Conservation (phyloP, 768 basidiomycete species). For the Nevesoporus exiguus region DNA sequence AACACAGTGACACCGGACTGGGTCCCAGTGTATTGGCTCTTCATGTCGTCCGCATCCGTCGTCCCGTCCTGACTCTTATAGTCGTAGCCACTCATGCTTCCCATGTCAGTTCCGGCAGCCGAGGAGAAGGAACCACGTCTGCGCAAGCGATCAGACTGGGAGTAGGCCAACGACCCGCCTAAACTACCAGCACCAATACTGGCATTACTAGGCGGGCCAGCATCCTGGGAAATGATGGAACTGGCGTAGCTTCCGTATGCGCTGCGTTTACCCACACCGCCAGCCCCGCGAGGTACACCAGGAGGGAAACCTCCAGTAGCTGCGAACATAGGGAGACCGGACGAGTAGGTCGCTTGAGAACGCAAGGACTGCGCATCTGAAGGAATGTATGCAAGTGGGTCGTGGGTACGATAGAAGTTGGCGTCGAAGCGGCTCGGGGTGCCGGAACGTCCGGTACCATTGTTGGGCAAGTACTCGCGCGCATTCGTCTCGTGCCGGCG, state of each 20-base stretch:
- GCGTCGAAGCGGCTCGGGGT: conserved; percentile 95
- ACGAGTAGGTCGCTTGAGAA: conserved; percentile 95
- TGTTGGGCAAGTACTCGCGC: conserved; percentile 60
- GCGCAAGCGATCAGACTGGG: conserved; percentile 86
- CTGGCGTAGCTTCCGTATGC: conserved; percentile 80
- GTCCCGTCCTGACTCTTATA: conserved; percentile 91
- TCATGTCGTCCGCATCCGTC: conserved; percentile 79
- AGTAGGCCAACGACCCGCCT: conserved; percentile 67
- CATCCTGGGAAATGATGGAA: conserved; percentile 92
- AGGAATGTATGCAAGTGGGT: conserved; percentile 89
- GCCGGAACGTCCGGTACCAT: conserved; percentile 60
- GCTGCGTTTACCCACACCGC: conserved; percentile 68
- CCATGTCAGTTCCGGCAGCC: conserved; percentile 71
- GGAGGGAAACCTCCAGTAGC: conserved; percentile 67
- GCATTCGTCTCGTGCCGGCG: conserved; percentile 91
- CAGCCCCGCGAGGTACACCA: conserved; percentile 55
- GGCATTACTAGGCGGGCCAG: conserved; percentile 53
- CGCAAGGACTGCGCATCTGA: conserved; percentile 94
- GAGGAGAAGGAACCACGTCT: conserved; percentile 76
- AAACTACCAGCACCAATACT: conserved; percentile 55
- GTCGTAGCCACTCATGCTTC: conserved; percentile 71
- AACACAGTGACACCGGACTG: conserved; percentile 86
- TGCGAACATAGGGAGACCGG: conserved; percentile 83
- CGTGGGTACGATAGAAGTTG: conserved; percentile 93
- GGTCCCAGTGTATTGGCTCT: conserved; percentile 83